Percentiles rank a stretch among this genome's conserved stretches.
Evolutionary conservation across 192 early-diverging fungal species (phyloP).

Genomic region (Gamsiella multidivaricata): DNA sequence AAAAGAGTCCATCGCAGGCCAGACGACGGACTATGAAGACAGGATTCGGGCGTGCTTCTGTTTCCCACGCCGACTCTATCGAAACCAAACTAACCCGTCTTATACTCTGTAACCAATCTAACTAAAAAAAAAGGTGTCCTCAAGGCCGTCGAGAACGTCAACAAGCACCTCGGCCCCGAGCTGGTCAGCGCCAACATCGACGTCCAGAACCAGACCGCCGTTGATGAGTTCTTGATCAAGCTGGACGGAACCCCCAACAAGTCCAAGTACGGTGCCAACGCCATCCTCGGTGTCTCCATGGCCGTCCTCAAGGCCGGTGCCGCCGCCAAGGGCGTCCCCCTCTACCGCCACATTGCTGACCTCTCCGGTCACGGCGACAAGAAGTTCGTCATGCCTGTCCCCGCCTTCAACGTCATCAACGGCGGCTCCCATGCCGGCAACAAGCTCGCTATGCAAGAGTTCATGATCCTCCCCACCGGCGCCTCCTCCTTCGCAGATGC

Average conservation of each 20-base stretch:
- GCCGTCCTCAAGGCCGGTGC: conserved; percentile 97
- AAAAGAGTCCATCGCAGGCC: too few species aligned
- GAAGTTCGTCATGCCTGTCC: conserved; percentile 94
- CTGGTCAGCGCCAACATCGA: conserved; percentile 84
- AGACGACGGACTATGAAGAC: too few species aligned
- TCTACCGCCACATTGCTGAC: conserved; percentile 95
- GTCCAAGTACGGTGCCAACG: conserved; percentile 96
- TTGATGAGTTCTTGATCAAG: conserved; percentile 92
- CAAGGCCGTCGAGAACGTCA: conserved; percentile 93
- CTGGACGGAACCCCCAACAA: conserved; percentile 98
- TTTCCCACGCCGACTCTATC: too few species aligned
- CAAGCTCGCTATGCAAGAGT: conserved; percentile 99
- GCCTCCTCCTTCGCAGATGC: conserved; percentile 93
- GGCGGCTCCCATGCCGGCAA: conserved; percentile 99
- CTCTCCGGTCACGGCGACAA: conserved; percentile 80
- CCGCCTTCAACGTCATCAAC: conserved; percentile 99
- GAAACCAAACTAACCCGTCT: too few species aligned
- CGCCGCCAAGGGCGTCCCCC: conserved; percentile 92
- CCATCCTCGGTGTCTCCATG: conserved; percentile 97
- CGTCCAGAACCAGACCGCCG: conserved; percentile 85
- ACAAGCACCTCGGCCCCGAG: conserved; percentile 87
- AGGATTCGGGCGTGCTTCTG: too few species aligned
- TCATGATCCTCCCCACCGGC: conserved; percentile 99
- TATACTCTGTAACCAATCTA: too few species aligned
- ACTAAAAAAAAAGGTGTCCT: conserved; percentile 84